Conservation (phyloP, 306 rosid genomes). For the Cucumis sativus region DNA sequence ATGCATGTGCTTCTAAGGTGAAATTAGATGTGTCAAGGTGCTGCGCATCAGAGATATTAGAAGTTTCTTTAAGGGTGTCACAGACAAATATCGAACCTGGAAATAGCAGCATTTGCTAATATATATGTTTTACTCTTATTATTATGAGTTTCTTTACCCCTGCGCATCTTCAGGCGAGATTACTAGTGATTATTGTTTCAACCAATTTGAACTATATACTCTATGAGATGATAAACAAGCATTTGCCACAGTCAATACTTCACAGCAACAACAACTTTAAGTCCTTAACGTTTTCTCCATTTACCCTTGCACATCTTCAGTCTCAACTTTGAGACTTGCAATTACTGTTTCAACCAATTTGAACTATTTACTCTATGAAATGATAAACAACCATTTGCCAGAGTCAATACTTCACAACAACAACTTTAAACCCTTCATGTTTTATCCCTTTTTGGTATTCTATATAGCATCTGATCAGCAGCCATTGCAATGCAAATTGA, state of each 20-base stretch:
- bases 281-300: not conserved
- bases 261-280: not conserved
- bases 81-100: not conserved
- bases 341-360: not conserved
- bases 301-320: not conserved
- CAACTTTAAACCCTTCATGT: not conserved
- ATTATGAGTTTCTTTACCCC: not conserved
- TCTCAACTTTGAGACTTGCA: too few species aligned
- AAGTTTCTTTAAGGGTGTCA: not conserved
- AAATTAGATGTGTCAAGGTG: not conserved
- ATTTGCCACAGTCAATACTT: not conserved
- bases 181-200: not conserved
- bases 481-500: not conserved
- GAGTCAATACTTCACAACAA: not conserved
- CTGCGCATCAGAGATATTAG: not conserved
- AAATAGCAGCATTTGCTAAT: not conserved
- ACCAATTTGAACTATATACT: not conserved
- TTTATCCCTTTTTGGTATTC: not conserved
- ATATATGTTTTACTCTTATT: not conserved
- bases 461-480: not conserved
- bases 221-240: not conserved
- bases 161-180: not conserved
- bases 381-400: not conserved
- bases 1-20: not conserved
- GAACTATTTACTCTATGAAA: not conserved